Evolutionary conservation across 495 filamentous ascomycete genomes (phyloP).

Genomic region (Collariella sp.): DNA sequence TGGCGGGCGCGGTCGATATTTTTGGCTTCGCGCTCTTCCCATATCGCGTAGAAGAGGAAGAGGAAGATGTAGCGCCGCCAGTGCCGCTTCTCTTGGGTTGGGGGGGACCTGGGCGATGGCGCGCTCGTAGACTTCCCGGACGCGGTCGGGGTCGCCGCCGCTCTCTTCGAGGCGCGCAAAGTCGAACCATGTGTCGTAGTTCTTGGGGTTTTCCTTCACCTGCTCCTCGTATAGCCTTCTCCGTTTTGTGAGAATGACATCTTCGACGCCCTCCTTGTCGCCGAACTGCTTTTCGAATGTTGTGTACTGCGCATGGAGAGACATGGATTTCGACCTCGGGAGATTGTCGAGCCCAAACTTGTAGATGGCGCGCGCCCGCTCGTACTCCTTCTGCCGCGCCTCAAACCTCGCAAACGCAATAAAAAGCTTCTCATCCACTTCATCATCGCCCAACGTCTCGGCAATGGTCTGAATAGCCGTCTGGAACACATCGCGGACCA

Average conservation of each 20-base stretch:
- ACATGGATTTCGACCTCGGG: constrained; percentile 74
- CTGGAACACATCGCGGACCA: constrained; percentile 89
- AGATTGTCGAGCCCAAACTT: constrained; percentile 92
- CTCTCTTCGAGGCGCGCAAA: constrained; percentile 86
- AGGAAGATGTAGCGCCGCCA: constrained; percentile 97
- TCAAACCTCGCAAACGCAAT: constrained; percentile 89
- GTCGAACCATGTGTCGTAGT: constrained; percentile 96
- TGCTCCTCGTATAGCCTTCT: constrained; percentile 91
- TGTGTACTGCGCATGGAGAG: constrained; percentile 85
- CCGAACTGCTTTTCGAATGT: constrained; percentile 98
- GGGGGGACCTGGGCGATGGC: constrained; percentile 94
- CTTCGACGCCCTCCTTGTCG: constrained; percentile 86
- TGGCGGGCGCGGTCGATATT: constrained; percentile 75
- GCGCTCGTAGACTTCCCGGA: constrained; percentile 89
- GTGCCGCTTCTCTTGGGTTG: constrained; percentile 92
- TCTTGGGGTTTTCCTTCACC: constrained; percentile 82
- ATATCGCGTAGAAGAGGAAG: constrained; percentile 95
- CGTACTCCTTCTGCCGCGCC: constrained; percentile 87
- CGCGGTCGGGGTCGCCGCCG: constrained; percentile 65
- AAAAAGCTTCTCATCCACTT: constrained; percentile 94
- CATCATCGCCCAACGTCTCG: constrained; percentile 86
- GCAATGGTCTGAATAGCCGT: constrained; percentile 82
- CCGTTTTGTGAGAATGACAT: constrained; percentile 89
- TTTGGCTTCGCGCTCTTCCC: constrained; percentile 78
- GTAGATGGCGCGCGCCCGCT: constrained; percentile 92